Evolutionary conservation across 2,329 filamentous ascomycete species (phyloP), one percentile per base, ranked within the genome.

Genomic region (Onygenales sp.): DNA sequence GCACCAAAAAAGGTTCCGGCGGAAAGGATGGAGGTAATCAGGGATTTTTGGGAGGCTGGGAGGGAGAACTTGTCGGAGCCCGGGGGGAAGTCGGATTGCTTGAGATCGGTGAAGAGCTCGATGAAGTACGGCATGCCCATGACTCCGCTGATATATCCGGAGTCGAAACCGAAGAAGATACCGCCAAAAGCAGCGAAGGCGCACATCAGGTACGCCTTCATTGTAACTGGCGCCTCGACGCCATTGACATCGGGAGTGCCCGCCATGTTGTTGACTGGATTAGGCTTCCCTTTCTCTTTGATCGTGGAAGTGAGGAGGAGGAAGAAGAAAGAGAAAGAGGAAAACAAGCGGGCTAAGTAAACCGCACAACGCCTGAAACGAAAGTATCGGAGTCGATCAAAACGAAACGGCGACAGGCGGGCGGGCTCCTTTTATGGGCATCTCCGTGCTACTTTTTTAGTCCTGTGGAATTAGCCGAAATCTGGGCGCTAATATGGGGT

Each of bases 1-100:
- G 88, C 84, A 67, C 87, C 84, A 57, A 89, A 86, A 78, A 91
- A 92, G 62, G 87, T 89, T 69, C 83, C 81, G 65, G 78, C 81
- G 38, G 87, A 91, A 53, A 92, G 80, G 61, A 92, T 89, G 17
- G 86, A 89, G 65, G 83, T 83, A 66, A 90, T 84, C 50, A 86
- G 73, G 17, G 81, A 84, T 61, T 79, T 75, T 48, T 74, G 72
- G 54, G 66, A 71, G 8, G 76, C 72, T 3, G 75, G 69, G 21
- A 81, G 59, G 17, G 70, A 67, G 57, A 75, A 76, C 3, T 39
- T 41, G 42, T 57, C 53, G 32, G 31, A 49, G 13, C 13, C 31
- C 31, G 49, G 7, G 21, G 27, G 39, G 36, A 55, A 41, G 59
- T 67, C 58, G 46, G 69, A 66, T 54, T 58, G 55, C 36, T 51